phyloP scores from a whole-genome alignment of 2,329 filamentous ascomycete species.

The Pseudocercospora pini-densiflorae region DNA sequence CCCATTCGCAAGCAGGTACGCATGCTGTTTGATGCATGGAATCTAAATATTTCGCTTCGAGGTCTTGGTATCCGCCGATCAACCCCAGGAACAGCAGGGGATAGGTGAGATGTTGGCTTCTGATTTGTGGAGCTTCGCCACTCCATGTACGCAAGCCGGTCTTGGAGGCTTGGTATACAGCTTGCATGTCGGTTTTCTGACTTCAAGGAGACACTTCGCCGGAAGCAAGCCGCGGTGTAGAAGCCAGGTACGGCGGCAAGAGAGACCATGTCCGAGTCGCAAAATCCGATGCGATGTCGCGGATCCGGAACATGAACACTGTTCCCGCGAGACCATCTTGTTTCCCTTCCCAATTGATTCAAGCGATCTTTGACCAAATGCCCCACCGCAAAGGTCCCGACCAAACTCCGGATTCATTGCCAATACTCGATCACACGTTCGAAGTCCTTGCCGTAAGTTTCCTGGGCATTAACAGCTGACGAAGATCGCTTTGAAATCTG shows the following conservation, averaged over 20 bases:
- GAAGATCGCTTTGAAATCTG: not conserved
- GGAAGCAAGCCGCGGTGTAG: not conserved
- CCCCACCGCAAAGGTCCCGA: no score
- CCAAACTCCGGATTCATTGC: no score
- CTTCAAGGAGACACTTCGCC: not conserved
- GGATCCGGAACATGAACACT: not conserved
- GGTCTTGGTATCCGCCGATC: not conserved
- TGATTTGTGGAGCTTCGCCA: slow-evolving; percentile 1
- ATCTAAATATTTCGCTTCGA: slow-evolving; percentile 2
- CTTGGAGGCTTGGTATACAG: not conserved
- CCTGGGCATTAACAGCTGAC: no score
- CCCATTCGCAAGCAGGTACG: not conserved
- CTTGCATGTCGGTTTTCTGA: not conserved
- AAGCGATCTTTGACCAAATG: no score
- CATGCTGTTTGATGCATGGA: not conserved
- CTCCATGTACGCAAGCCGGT: not conserved
- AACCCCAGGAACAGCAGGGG: not conserved
- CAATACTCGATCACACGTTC: not conserved
- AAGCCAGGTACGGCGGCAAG: not conserved
- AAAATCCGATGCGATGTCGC: not conserved
- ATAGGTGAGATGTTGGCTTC: not conserved
- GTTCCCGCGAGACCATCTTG: not conserved
- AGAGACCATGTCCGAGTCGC: not conserved
- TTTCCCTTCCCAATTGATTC: no score
- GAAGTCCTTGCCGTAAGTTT: not conserved